Percentiles rank a stretch among this genome's conserved stretches.
phyloP scores from a whole-genome alignment of 2,329 filamentous ascomycete species.

The Cylindrodendrum hubeiense region DNA sequence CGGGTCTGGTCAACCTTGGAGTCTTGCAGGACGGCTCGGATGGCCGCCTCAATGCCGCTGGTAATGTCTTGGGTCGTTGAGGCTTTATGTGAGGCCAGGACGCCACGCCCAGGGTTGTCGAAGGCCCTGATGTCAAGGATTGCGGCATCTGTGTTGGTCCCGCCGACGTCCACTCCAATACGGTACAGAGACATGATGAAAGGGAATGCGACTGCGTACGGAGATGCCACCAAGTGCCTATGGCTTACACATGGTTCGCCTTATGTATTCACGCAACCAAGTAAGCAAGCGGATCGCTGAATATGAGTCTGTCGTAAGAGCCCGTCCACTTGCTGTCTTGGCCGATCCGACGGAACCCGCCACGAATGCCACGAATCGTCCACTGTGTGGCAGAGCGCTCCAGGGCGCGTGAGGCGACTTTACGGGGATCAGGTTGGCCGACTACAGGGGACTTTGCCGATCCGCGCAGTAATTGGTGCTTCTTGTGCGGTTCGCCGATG shows the following conservation, averaged over 20 bases:
- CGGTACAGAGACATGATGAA: conserved; percentile 54
- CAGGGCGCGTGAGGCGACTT: too few species aligned
- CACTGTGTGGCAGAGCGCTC: too few species aligned
- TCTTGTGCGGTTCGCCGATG: not conserved
- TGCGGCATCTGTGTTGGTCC: conserved; percentile 59
- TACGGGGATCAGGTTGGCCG: conserved; percentile 11
- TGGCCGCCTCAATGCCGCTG: conserved; percentile 60
- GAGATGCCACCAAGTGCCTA: not conserved
- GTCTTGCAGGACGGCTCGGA: conserved; percentile 55
- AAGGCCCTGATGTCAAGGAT: conserved; percentile 56
- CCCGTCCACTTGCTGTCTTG: not conserved
- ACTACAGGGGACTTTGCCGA: conserved; percentile 21
- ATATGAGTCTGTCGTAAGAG: not conserved
- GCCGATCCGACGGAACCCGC: not conserved
- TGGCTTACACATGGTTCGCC: not conserved
- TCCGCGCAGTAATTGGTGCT: not conserved
- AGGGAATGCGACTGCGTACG: not conserved
- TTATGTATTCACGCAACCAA: not conserved
- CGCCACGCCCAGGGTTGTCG: conserved; percentile 52
- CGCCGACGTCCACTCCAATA: conserved; percentile 58
- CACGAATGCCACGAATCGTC: not conserved
- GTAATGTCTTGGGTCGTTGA: conserved; percentile 64
- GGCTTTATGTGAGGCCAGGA: conserved; percentile 62
- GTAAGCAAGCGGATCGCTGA: not conserved
- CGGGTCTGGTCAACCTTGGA: conserved; percentile 52